Conservation (phyloP, 1,284 basidiomycete genomes). For the Marasmius tenuissimus region DNA sequence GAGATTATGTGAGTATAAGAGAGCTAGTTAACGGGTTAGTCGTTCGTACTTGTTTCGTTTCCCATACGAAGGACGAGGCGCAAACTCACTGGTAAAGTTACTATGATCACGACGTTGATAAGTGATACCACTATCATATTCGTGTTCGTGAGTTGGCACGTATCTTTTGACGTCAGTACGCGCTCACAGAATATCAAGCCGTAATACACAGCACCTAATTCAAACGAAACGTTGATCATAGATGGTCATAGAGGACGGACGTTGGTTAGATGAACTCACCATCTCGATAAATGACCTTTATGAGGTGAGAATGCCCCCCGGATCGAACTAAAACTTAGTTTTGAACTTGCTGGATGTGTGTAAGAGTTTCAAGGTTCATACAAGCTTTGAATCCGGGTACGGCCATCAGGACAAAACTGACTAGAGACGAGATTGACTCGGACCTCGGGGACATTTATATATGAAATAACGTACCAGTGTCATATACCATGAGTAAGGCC, state of each 20-base stretch:
- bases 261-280: not conserved
- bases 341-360: not conserved
- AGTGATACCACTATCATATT: not conserved
- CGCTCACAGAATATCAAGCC: not conserved
- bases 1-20: not conserved
- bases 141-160: not conserved
- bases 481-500: not conserved
- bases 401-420: not conserved
- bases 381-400: not conserved
- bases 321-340: not conserved
- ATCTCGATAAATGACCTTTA: not conserved
- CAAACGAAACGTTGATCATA: not conserved
- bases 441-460: not conserved
- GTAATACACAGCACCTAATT: not conserved
- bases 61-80: not conserved
- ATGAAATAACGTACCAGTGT: not conserved
- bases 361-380: not conserved
- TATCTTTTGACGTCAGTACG: no score
- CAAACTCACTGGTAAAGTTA: not conserved
- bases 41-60: not conserved
- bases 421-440: not conserved
- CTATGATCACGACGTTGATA: not conserved
- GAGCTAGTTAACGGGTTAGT: not conserved
- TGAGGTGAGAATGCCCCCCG: not conserved
- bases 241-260: not conserved